Conservation (phyloP, 208 protist species). For the Crithidia thermophila region DNA sequence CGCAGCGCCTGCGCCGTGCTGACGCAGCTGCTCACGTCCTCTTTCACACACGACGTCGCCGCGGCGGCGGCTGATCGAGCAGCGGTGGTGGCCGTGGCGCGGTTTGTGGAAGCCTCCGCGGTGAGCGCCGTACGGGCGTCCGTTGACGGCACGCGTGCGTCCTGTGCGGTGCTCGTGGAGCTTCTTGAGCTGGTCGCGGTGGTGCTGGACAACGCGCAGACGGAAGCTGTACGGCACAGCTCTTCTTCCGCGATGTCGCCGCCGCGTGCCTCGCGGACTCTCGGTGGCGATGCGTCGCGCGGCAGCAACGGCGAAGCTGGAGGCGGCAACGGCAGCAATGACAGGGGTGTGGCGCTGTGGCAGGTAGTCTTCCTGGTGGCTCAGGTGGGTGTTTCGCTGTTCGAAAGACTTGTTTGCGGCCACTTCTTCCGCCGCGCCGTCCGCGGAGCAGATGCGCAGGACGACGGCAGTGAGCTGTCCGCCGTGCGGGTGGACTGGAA, state of each 20-base stretch:
- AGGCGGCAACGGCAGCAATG: neutral
- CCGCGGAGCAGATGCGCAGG: no score
- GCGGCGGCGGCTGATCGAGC: neutral
- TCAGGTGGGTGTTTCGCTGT: slow-evolving; percentile 6
- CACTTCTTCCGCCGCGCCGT: neutral
- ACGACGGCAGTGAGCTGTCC: no score
- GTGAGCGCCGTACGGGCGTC: slow-evolving; percentile 34
- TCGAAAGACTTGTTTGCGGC: slow-evolving; percentile 14
- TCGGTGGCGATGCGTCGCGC: no score
- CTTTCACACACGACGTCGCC: neutral
- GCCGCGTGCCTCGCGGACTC: no score
- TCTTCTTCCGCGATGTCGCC: neutral
- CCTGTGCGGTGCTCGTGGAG: slow-evolving; percentile 20
- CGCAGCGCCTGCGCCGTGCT: slow-evolving; percentile 37
- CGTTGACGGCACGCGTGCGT: neutral
- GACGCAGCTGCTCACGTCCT: slow-evolving; percentile 2
- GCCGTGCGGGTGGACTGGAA: slow-evolving; percentile 26
- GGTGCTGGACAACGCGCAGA: slow-evolving; percentile 7
- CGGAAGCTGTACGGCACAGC: neutral
- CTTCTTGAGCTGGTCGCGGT: slow-evolving; percentile 23
- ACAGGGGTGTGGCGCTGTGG: slow-evolving; percentile 8
- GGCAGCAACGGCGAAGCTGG: no score
- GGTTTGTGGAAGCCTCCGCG: slow-evolving; percentile 43
- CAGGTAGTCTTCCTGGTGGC: slow-evolving; percentile 22
- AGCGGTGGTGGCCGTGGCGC: slow-evolving; percentile 10